Base-by-base conservation (phyloP, 2,329 filamentous ascomycete genomes). In the Ceratocystis cubensis region DNA sequence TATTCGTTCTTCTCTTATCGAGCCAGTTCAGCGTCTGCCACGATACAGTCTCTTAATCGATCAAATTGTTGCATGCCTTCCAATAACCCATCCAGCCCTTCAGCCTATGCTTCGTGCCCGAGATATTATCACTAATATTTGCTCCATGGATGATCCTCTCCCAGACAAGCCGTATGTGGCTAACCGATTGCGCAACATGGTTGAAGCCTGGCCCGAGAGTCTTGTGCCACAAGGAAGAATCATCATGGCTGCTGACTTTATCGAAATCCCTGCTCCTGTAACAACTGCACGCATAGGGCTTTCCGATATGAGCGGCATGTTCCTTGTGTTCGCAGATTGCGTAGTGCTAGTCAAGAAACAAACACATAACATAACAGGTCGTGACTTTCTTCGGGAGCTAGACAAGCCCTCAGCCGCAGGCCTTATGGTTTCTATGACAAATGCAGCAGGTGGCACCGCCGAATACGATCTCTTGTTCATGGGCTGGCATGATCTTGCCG, bases 21-120 rank as follows among this genome's bases (percentile, higher is more conserved):
- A 99, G 75, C 94, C 94, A 1, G 92, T 99, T 0, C 94, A 99
- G 75, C 84, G 94, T 64, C 81, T 99, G 64, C 94, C 94, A 30
- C 87, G 94, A 30, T 99, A 99, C 77, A 96, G 91, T 72, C 80
- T 99, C 45, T 88, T 97, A 73, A 97, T 99, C 71, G 94, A 99
- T 77, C 92, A 95, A 72, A 96, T 99, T 73, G 84, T 94, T 61
- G 86, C 87, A 70, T 91, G 88, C 69, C 82, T 97, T 20, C 92
- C 93, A 3, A 84, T 92, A 63, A 86, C 88, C 7, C 92, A 97
- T 73, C 89, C 91, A 2, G 92, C 92, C 0, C 81, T 96, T 65
- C 87, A 88, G 70, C 81, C 83, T 2, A 87, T 99, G 76, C 82
- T 96, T 53, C 92, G 91, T 73, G 92, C 94, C 0, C 84, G 93